Evolutionary conservation across 2,329 filamentous ascomycete species (phyloP).

Genomic region (Beauveria asiatica): DNA sequence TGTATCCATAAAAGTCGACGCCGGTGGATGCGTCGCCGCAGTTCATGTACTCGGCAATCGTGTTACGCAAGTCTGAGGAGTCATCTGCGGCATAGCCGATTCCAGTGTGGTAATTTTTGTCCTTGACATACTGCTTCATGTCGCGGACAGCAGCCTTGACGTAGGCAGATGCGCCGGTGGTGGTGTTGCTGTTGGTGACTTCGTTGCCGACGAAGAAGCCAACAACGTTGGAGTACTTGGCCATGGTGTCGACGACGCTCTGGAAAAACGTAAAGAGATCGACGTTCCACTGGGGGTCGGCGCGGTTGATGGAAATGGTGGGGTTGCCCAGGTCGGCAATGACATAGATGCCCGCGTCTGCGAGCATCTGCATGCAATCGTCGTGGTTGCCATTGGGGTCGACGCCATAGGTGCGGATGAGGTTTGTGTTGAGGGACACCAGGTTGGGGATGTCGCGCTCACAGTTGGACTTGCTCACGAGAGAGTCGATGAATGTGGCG

Average conservation of each 20-base stretch:
- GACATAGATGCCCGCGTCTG: slow-evolving; percentile 87
- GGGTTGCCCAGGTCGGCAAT: slow-evolving; percentile 86
- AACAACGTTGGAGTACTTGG: slow-evolving; percentile 80
- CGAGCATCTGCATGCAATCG: slow-evolving; percentile 75
- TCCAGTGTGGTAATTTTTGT: slow-evolving; percentile 70
- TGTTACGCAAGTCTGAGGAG: slow-evolving; percentile 69
- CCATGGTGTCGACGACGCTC: slow-evolving; percentile 70
- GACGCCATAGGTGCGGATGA: slow-evolving; percentile 90
- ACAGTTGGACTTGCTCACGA: slow-evolving; percentile 64
- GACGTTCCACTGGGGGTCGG: slow-evolving; percentile 69
- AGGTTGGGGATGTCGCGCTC: slow-evolving; percentile 80
- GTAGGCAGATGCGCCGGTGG: slow-evolving; percentile 83
- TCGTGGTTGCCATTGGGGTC: slow-evolving; percentile 71
- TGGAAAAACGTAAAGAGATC: slow-evolving; percentile 75
- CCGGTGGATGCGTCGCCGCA: slow-evolving; percentile 57
- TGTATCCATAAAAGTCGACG: slow-evolving; percentile 99
- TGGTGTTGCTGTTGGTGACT: slow-evolving; percentile 81
- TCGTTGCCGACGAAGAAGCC: slow-evolving; percentile 99
- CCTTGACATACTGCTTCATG: slow-evolving; percentile 87
- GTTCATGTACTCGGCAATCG: slow-evolving; percentile 90
- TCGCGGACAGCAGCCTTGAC: slow-evolving; percentile 98
- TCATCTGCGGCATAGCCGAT: slow-evolving; percentile 97
- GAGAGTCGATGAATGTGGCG: slow-evolving; percentile 64
- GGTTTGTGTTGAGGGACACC: slow-evolving; percentile 73
- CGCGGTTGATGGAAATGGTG: slow-evolving; percentile 72